A percentile compares a stretch with the other conserved stretches of the same genome.
Evolutionary conservation across 2,329 filamentous ascomycete species (phyloP).

Genomic region (Didymosphaeria variabile): DNA sequence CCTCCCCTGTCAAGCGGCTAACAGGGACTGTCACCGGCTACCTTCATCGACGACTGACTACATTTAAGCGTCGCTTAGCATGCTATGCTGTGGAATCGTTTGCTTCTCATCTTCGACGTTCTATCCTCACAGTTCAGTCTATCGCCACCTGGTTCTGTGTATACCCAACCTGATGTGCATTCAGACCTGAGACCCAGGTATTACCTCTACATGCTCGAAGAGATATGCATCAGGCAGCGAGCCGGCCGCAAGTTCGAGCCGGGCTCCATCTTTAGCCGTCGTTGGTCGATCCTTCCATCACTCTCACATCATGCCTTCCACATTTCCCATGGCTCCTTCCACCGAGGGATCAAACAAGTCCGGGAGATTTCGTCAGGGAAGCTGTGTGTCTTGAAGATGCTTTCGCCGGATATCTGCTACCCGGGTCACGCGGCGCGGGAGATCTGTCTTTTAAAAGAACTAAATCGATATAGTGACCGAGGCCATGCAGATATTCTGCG

Average conservation of each 20-base stretch:
- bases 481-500: conserved; percentile 3
- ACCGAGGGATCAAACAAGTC: conserved; percentile 9
- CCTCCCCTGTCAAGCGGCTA: background rate
- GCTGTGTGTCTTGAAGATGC: conserved; percentile 7
- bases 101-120: background rate
- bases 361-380: background rate
- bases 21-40: background rate
- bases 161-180: too few relatives aligned
- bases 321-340: conserved; percentile 1
- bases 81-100: background rate
- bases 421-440: conserved; percentile 8
- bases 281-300: background rate
- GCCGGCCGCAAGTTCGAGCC: conserved; percentile 8
- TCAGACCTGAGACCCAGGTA: too few relatives aligned
- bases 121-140: background rate
- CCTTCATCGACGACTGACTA: background rate
- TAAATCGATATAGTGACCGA: background rate
- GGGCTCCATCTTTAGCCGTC: background rate
- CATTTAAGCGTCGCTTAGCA: background rate
- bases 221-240: conserved; percentile 8
- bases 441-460: background rate
- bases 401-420: background rate
- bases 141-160: background rate
- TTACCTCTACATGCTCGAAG: conserved; percentile 7
- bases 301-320: background rate